A percentile compares a stretch with the other conserved stretches of the same genome.
These are phyloP conservation scores for Marvania coccoides DNA, from an alignment of 139 green algal species.

Conservation along the genomic window DNA sequence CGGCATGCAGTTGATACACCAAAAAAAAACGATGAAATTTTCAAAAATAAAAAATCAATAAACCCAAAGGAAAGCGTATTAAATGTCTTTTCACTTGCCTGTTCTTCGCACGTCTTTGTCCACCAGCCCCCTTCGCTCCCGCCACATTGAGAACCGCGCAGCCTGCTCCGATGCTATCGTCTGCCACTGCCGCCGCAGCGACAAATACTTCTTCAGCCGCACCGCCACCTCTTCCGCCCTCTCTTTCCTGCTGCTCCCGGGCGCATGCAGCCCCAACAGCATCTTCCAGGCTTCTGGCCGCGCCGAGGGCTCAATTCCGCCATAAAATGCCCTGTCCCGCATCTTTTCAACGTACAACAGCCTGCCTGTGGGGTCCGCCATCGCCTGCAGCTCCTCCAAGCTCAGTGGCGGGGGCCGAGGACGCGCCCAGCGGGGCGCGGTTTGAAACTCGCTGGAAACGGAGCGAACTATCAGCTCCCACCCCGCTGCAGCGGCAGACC, in stretches of 20 bases:
- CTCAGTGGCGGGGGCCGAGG: constrained; percentile 7
- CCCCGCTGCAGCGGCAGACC: background rate
- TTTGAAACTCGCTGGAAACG: background rate
- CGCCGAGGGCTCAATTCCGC: constrained; percentile 42
- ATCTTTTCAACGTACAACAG: constrained; percentile 47
- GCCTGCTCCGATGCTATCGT: constrained; percentile 57
- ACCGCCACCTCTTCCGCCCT: constrained; percentile 1
- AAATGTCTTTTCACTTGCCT: constrained; percentile 24
- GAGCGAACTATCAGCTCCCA: background rate
- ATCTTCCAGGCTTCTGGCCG: constrained; percentile 71
- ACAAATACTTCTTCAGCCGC: constrained; percentile 36
- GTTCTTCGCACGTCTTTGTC: constrained; percentile 85
- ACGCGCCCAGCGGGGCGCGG: background rate
- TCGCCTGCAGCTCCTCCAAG: constrained; percentile 38
- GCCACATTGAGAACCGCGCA: constrained; percentile 62
- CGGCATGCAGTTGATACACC: too few species aligned
- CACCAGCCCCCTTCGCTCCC: constrained; percentile 53
- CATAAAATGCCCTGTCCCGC: constrained; percentile 47
- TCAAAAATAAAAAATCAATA: too few species aligned
- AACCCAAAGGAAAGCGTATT: too few species aligned
- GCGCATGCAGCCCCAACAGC: constrained; percentile 65
- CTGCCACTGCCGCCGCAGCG: constrained; percentile 67
- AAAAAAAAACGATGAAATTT: too few species aligned
- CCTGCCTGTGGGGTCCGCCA: constrained; percentile 43
- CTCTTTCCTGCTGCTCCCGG: constrained; percentile 28